Evolutionary conservation across 805 yeast species (phyloP).

Genomic region (Clavispora carvajalis): DNA sequence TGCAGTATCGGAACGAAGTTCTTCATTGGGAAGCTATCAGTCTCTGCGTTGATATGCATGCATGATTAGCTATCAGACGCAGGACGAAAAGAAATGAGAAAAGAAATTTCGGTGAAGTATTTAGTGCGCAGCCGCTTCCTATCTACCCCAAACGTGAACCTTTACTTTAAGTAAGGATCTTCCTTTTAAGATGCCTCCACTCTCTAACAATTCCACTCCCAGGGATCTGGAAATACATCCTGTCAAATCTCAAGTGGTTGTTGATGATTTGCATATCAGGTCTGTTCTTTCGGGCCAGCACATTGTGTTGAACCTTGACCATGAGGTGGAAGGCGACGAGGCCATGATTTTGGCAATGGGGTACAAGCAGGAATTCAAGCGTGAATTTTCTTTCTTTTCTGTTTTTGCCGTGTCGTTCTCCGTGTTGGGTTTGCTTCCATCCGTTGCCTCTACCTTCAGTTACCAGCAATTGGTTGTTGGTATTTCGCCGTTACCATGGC

Average conservation of each 20-base stretch:
- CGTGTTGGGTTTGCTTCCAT: conserved; percentile 60
- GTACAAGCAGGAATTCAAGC: conserved; percentile 56
- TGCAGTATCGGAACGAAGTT: background rate
- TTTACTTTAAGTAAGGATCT: background rate
- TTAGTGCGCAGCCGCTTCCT: background rate
- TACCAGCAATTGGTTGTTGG: conserved; percentile 60
- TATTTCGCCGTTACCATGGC: conserved; percentile 56
- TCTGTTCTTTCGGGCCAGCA: conserved; percentile 37
- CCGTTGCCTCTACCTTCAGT: conserved; percentile 57
- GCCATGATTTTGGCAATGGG: conserved; percentile 55
- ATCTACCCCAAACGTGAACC: background rate
- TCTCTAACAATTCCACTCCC: background rate
- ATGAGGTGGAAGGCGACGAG: conserved; percentile 44
- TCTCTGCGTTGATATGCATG: background rate
- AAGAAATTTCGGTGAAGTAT: background rate
- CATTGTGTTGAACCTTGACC: conserved; percentile 42
- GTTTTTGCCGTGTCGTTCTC: conserved; percentile 60
- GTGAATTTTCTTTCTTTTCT: conserved; percentile 54
- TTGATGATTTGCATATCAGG: conserved; percentile 32
- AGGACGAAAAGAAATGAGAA: background rate
- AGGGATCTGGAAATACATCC: conserved; percentile 14
- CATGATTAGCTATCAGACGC: background rate
- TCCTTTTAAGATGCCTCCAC: background rate
- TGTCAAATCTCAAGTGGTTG: conserved; percentile 21
- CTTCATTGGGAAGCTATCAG: background rate